Percentiles rank a stretch among this genome's conserved stretches.
These are phyloP conservation scores for Zygoascus sp. DNA, from an alignment of 1,139 yeast genomes.

Conservation along the genomic window DNA sequence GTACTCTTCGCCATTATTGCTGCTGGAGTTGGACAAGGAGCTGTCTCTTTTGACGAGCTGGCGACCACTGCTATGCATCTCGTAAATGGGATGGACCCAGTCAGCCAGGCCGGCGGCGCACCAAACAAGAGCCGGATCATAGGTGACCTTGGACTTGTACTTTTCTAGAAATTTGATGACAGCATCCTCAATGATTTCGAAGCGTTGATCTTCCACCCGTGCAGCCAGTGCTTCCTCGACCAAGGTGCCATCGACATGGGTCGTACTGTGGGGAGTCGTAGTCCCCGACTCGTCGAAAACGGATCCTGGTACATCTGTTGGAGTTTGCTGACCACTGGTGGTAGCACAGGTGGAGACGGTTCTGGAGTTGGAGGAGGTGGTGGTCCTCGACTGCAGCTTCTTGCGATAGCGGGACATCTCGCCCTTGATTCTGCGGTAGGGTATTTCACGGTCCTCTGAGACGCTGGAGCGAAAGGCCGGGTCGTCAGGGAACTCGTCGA, in stretches of 20 bases:
- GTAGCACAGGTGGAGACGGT: neutral
- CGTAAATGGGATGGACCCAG: slow-evolving; percentile 67
- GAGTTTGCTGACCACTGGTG: slow-evolving; percentile 4
- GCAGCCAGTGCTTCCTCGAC: slow-evolving; percentile 3
- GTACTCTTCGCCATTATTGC: neutral
- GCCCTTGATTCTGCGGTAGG: slow-evolving; percentile 30
- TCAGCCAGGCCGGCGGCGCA: slow-evolving; percentile 83
- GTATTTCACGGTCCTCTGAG: slow-evolving; percentile 23
- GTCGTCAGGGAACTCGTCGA: slow-evolving; percentile 45
- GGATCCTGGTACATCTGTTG: slow-evolving; percentile 11
- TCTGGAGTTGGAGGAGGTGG: slow-evolving; percentile 1
- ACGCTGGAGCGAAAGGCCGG: slow-evolving; percentile 16
- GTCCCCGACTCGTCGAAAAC: slow-evolving; percentile 4
- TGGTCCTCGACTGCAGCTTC: slow-evolving; percentile 11
- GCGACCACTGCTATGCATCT: slow-evolving; percentile 16
- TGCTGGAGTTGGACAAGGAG: too few species aligned
- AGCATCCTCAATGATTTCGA: slow-evolving; percentile 56
- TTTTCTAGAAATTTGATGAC: slow-evolving; percentile 60
- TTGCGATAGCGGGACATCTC: slow-evolving; percentile 33
- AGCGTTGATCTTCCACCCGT: slow-evolving; percentile 22
- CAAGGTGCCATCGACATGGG: neutral
- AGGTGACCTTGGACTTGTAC: slow-evolving; percentile 76
- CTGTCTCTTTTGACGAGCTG: neutral
- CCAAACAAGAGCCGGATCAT: slow-evolving; percentile 83
- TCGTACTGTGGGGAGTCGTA: slow-evolving; percentile 1